Conservation (phyloP, 768 basidiomycete genomes). For the Paxillus involutus region DNA sequence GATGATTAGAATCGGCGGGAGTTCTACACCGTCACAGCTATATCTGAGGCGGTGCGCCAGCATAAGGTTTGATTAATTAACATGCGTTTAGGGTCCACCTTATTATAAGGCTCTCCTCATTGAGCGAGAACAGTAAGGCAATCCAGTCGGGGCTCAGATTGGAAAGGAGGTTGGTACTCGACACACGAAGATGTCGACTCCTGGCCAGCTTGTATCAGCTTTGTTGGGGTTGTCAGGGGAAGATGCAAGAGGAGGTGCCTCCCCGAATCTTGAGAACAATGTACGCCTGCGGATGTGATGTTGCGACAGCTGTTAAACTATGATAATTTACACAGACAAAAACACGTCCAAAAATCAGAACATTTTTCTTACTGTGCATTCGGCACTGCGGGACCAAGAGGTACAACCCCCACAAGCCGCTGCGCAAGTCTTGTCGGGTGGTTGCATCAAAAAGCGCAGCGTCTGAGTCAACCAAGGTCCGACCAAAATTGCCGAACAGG, state of each 20-base stretch:
- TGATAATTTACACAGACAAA: background rate
- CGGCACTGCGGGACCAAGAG: background rate
- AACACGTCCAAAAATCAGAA: background rate
- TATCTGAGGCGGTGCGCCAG: slow-evolving; percentile 9
- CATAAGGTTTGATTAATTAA: slow-evolving; percentile 20
- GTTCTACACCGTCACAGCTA: slow-evolving; percentile 11
- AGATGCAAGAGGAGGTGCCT: too few relatives aligned
- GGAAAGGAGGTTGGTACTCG: background rate
- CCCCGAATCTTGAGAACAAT: background rate
- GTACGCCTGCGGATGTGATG: background rate
- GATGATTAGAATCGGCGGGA: slow-evolving; percentile 3
- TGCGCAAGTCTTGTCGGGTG: background rate
- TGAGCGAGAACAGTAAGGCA: background rate
- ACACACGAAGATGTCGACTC: too few relatives aligned
- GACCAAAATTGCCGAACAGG: background rate
- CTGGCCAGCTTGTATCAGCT: too few relatives aligned
- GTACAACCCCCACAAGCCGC: background rate
- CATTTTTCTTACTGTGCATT: background rate
- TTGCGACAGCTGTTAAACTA: background rate
- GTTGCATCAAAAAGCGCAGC: background rate
- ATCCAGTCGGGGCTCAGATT: background rate
- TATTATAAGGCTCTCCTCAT: too few relatives aligned
- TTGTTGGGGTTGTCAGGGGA: too few relatives aligned
- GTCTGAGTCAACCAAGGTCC: background rate
- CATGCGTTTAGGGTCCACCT: slow-evolving; percentile 9